phyloP scores from a whole-genome alignment of 176 grass and related monocot species.

The Eleusine coracana region DNA sequence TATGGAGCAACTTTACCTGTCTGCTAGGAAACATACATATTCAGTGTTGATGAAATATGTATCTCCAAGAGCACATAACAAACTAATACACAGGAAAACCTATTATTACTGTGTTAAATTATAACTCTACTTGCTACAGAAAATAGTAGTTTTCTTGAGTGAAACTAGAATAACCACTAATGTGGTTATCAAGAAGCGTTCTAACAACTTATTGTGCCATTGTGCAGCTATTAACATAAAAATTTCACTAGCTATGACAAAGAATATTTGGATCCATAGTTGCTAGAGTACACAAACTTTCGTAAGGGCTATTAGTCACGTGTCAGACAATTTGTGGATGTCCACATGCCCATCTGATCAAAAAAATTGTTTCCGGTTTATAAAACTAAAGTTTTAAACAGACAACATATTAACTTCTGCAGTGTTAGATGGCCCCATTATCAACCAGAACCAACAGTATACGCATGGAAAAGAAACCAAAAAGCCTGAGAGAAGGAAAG shows the following conservation, averaged over 20 bases:
- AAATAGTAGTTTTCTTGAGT: not conserved
- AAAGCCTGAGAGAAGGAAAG: slow-evolving; percentile 1
- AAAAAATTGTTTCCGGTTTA: not conserved
- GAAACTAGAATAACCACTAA: slow-evolving; percentile 8
- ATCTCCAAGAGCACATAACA: not conserved
- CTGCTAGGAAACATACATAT: not conserved
- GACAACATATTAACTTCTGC: not conserved
- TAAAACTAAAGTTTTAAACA: slow-evolving; percentile 15
- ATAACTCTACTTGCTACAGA: not conserved
- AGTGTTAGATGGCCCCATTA: slow-evolving; percentile 13
- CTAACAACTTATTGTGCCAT: slow-evolving; percentile 11
- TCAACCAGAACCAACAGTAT: slow-evolving; percentile 22
- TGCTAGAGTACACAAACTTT: not conserved
- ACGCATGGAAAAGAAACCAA: slow-evolving; percentile 13
- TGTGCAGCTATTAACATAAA: slow-evolving; percentile 16
- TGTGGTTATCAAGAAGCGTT: not conserved
- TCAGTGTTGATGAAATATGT: slow-evolving; percentile 25
- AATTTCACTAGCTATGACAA: slow-evolving; percentile 5
- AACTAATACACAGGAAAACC: not conserved
- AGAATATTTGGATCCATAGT: slow-evolving; percentile 24
- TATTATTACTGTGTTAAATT: not conserved
- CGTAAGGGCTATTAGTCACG: not conserved
- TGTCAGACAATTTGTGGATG: not conserved
- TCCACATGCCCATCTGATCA: not conserved
- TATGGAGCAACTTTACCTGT: not conserved